Evolutionary conservation across 129 eudicot genomes (phyloP).

Genomic region (Escallonia rubra): DNA sequence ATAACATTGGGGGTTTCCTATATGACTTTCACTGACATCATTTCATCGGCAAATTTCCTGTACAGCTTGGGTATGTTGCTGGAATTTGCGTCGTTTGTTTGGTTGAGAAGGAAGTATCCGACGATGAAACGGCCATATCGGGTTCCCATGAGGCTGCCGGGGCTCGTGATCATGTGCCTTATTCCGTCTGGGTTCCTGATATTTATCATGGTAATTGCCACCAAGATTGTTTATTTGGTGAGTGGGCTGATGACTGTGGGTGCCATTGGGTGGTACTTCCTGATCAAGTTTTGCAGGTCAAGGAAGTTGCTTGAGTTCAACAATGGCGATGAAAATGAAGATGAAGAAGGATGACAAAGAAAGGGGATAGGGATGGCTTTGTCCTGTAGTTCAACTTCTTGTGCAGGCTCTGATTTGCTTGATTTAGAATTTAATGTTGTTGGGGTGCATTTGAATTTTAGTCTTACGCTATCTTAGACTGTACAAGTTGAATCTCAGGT

Average conservation of each 20-base stretch:
- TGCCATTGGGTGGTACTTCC: conserved; percentile 44
- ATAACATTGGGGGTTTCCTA: conserved; percentile 25
- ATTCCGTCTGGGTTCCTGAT: conserved; percentile 44
- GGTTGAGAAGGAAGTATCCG: conserved; percentile 42
- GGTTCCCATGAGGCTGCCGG: conserved; percentile 45
- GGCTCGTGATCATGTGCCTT: conserved; percentile 45
- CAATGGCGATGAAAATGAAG: conserved; percentile 19
- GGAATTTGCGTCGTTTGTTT: conserved; percentile 46
- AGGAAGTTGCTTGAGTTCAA: conserved; percentile 31
- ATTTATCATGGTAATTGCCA: conserved; percentile 43
- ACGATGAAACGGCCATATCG: conserved; percentile 34
- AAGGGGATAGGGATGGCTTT: too few species aligned
- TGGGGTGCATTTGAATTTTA: too few species aligned
- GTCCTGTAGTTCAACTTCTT: too few species aligned
- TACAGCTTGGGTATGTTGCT: conserved; percentile 55
- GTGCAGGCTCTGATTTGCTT: too few species aligned
- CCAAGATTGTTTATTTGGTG: conserved; percentile 36
- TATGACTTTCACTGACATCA: conserved; percentile 34
- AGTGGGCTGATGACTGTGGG: conserved; percentile 44
- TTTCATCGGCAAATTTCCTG: conserved; percentile 43
- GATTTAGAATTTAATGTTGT: too few species aligned
- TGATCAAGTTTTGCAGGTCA: conserved; percentile 36
- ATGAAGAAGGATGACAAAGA: not conserved
- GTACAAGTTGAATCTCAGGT: too few species aligned
- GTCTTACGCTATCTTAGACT: too few species aligned